Conservation (phyloP, 2,329 filamentous ascomycete species). For the Myriosclerotinia scirpicola region DNA sequence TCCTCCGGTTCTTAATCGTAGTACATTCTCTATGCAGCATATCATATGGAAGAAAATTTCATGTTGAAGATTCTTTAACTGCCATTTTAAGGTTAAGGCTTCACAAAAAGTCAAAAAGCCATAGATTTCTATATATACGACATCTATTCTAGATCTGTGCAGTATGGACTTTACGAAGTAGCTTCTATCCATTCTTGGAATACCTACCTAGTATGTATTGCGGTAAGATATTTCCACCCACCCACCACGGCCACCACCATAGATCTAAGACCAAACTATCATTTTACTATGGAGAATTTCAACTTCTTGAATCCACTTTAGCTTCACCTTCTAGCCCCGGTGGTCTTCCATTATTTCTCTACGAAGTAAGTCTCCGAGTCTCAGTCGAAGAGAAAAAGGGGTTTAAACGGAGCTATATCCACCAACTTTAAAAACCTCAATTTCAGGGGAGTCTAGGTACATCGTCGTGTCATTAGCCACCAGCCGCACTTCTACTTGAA, state of each 20-base stretch:
- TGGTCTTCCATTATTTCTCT: not conserved
- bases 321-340: not conserved
- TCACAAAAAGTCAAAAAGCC: not conserved
- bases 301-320: slow-evolving; percentile 1
- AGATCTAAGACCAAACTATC: slow-evolving; percentile 11
- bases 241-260: not conserved
- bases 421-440: not conserved
- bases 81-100: too few relatives aligned
- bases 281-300: slow-evolving; percentile 16
- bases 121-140: slow-evolving; percentile 12
- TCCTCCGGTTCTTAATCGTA: slow-evolving; percentile 5
- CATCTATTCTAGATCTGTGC: not conserved
- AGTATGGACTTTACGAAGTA: too few relatives aligned
- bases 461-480: not conserved
- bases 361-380: too few relatives aligned
- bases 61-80: not conserved
- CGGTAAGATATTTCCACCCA: slow-evolving; percentile 7
- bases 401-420: slow-evolving; percentile 4
- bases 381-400: slow-evolving; percentile 12
- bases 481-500: slow-evolving; percentile 11
- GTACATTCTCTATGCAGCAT: not conserved
- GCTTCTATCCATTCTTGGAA: not conserved
- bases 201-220: not conserved
- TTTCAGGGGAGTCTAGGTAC: not conserved
- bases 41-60: not conserved